phyloP scores from a whole-genome alignment of 1,139 yeast species.

The Candida neerlandica region DNA sequence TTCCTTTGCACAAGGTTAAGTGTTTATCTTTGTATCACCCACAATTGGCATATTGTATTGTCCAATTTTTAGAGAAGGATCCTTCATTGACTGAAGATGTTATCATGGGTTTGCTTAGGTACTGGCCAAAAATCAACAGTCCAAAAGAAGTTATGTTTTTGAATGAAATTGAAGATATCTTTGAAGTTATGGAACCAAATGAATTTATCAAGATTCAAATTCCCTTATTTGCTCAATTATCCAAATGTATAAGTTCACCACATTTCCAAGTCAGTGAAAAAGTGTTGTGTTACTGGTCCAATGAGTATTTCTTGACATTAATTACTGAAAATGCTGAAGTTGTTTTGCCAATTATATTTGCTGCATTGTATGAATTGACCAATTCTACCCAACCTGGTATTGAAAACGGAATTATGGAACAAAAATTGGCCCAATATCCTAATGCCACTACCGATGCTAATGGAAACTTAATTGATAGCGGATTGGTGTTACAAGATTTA shows the following conservation, averaged over 20 bases:
- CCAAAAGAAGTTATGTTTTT: conserved; percentile 96
- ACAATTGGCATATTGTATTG: conserved; percentile 94
- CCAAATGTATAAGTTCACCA: conserved; percentile 91
- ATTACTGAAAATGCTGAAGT: conserved; percentile 92
- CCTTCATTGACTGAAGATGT: conserved; percentile 92
- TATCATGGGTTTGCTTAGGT: conserved; percentile 85
- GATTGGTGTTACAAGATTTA: conserved; percentile 29
- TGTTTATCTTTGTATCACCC: conserved; percentile 90
- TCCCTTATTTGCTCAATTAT: conserved; percentile 90
- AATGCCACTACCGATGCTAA: conserved; percentile 47
- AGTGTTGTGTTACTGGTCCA: conserved; percentile 91
- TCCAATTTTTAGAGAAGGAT: conserved; percentile 94
- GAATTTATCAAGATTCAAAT: conserved; percentile 92
- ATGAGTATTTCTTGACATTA: conserved; percentile 87
- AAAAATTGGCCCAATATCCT: conserved; percentile 44
- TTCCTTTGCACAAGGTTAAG: conserved; percentile 92
- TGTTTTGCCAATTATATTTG: conserved; percentile 88
- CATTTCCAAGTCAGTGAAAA: conserved; percentile 98
- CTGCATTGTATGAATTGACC: conserved; percentile 84
- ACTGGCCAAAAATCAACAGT: conserved; percentile 96
- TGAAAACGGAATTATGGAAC: conserved; percentile 52
- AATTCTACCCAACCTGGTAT: conserved; percentile 53
- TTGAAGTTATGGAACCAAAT: conserved; percentile 92
- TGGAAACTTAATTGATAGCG: conserved; percentile 47
- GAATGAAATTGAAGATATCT: conserved; percentile 94